A percentile compares a stretch with the other conserved stretches of the same genome.
phyloP scores from a whole-genome alignment of 169 alveolate species.

The Eimeria maxima region DNA sequence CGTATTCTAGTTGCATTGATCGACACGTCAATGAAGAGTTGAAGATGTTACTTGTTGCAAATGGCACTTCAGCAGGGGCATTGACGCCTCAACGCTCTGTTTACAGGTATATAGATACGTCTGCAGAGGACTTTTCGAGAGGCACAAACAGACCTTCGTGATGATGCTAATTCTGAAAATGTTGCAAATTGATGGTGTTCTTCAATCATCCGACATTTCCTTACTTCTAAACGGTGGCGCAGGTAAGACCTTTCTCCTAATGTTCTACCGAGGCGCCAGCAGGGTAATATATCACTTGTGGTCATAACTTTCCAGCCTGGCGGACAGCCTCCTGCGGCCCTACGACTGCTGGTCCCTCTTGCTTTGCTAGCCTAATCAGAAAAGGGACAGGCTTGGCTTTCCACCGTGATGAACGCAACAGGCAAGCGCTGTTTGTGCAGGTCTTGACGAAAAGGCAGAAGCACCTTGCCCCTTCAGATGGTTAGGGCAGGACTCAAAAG shows the following conservation, averaged over 20 bases:
- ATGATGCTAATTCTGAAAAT: slow-evolving; percentile 96
- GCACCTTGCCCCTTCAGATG: slow-evolving; percentile 92
- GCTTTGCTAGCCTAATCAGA: not conserved
- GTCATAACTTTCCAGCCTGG: too few species aligned
- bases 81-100: slow-evolving; percentile 50
- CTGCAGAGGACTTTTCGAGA: slow-evolving; percentile 98
- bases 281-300: not conserved
- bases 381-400: not conserved
- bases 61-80: not conserved
- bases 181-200: slow-evolving; percentile 93
- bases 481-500: slow-evolving; percentile 92
- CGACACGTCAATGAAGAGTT: not conserved
- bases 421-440: slow-evolving; percentile 73
- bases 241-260: slow-evolving; percentile 56
- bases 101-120: slow-evolving; percentile 95
- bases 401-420: not conserved
- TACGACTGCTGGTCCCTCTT: not conserved
- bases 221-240: slow-evolving; percentile 96
- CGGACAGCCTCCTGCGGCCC: not conserved
- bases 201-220: slow-evolving; percentile 94
- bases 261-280: not conserved
- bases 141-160: slow-evolving; percentile 97
- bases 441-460: slow-evolving; percentile 93
- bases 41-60: not conserved
- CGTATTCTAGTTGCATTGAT: not conserved